phyloP scores from a whole-genome alignment of 2,329 filamentous ascomycete genomes.

The Botryotinia convoluta region DNA sequence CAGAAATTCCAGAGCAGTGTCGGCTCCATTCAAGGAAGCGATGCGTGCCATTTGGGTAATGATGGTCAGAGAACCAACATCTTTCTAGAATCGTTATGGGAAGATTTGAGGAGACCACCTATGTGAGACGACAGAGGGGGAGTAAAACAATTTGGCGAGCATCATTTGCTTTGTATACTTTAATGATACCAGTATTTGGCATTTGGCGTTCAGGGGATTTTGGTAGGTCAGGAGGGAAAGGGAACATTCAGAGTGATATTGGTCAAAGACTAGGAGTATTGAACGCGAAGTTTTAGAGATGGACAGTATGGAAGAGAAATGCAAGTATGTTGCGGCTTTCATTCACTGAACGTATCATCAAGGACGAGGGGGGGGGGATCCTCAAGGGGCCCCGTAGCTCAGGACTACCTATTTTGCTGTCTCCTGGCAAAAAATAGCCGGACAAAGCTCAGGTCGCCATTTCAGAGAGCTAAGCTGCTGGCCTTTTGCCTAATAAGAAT shows the following conservation, averaged over 20 bases:
- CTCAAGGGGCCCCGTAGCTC: not conserved
- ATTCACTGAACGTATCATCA: not conserved
- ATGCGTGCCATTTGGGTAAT: not conserved
- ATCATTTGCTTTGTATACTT: constrained; percentile 7
- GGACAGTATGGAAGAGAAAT: not conserved
- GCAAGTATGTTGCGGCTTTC: not conserved
- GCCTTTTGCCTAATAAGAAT: not conserved
- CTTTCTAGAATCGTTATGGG: not conserved
- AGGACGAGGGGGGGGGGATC: not conserved
- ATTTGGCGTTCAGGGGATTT: constrained; percentile 20
- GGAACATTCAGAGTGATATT: not conserved
- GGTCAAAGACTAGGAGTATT: not conserved
- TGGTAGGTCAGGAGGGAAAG: not conserved
- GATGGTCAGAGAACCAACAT: not conserved
- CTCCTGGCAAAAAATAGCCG: not conserved
- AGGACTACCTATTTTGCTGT: not conserved
- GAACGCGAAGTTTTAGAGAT: not conserved
- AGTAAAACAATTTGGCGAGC: not conserved
- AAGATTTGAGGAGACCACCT: not conserved
- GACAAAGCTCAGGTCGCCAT: no score
- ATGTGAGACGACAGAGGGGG: not conserved
- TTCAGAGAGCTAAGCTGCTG: not conserved
- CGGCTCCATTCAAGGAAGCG: not conserved
- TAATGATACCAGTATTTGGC: constrained; percentile 32
- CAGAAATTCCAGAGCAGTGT: not conserved